Percentiles rank a stretch among this genome's conserved stretches.
These are phyloP conservation scores for Coemansia sp. DNA, from an alignment of 192 early-diverging fungal species.

Conservation along the genomic window DNA sequence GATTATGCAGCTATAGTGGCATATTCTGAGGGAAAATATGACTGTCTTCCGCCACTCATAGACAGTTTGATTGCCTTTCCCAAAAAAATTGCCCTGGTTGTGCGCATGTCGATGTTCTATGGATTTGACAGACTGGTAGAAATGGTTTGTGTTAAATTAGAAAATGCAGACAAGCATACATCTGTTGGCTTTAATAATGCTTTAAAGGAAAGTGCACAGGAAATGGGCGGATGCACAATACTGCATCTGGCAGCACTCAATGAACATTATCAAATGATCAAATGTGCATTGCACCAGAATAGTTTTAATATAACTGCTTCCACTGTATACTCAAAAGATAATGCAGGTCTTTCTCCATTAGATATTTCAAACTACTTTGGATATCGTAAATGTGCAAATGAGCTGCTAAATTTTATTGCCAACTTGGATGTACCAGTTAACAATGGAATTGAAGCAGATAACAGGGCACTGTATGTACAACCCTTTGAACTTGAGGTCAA, in stretches of 20 bases:
- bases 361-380: conserved; percentile 51
- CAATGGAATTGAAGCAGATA: conserved; percentile 3
- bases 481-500: conserved; percentile 5
- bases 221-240: conserved; percentile 24
- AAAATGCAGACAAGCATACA: conserved; percentile 2
- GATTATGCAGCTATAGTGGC: conserved; percentile 29
- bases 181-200: conserved; percentile 13
- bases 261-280: conserved; percentile 22
- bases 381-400: conserved; percentile 38
- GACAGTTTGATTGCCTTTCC: conserved; percentile 20
- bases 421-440: conserved; percentile 14
- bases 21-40: conserved; percentile 13
- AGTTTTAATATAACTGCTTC: conserved; percentile 19
- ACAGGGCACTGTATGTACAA: conserved; percentile 17
- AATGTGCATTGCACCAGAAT: conserved; percentile 19
- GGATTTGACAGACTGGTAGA: conserved; percentile 30
- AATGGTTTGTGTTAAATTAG: conserved; percentile 13
- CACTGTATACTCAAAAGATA: conserved; percentile 22
- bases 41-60: conserved; percentile 18
- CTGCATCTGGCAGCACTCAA: conserved; percentile 51
- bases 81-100: conserved; percentile 22
- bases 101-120: conserved; percentile 41
- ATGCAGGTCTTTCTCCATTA: conserved; percentile 36
- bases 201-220: conserved; percentile 17
- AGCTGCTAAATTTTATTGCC: conserved; percentile 15